Base-by-base conservation (phyloP, 352 stramenopile genomes). In the Phytophthora cactorum region DNA sequence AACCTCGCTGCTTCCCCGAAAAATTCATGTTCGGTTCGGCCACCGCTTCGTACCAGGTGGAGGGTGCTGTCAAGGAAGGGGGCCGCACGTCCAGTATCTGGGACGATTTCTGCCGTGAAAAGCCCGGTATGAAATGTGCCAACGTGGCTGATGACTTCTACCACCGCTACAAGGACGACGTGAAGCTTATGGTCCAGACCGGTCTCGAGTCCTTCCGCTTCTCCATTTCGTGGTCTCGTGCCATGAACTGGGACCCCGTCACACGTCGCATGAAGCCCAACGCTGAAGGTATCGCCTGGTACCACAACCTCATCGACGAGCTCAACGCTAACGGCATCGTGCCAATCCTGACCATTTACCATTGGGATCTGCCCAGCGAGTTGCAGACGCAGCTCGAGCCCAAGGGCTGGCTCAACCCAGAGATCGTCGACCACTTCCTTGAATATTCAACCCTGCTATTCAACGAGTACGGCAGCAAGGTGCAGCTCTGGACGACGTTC, bases 401-500 rank as follows among this genome's bases (percentile, higher is more conserved):
- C 4, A 78, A 69, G 12, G 66, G 60, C 1, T 92, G 75, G 75
- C 62, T 86, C n/a, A 85, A 81, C 41, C 58, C 61, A 6, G 68
- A 75, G 15, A 82, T 91, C 29, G 74, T 90, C 2, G 69, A 74
- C 9, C 72, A 85, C 44, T 97, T 96, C 63, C 76, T 81, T 9
- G 66, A 90, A 25, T 99, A 98, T 65, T 88, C 94, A 50, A 67
- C 52, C 55, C 97, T 70, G 65, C 98, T 78, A 78, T 97, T 75
- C 29, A 96, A 97, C 56, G 81, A 82, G 39, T 98, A 98, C 77
- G 95, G 96, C 25, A 78, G 88, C 61, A 82, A 96, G 36, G 92
- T 99, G 5, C 90, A 97, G 62, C 86, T 87, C 53, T 99, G 96
- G 96, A 90, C 97, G 29, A 98, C 96, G 8, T 88, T 99, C 63